Evolutionary conservation across 495 filamentous ascomycete species (phyloP).

Genomic region (Penicillium goetzii): DNA sequence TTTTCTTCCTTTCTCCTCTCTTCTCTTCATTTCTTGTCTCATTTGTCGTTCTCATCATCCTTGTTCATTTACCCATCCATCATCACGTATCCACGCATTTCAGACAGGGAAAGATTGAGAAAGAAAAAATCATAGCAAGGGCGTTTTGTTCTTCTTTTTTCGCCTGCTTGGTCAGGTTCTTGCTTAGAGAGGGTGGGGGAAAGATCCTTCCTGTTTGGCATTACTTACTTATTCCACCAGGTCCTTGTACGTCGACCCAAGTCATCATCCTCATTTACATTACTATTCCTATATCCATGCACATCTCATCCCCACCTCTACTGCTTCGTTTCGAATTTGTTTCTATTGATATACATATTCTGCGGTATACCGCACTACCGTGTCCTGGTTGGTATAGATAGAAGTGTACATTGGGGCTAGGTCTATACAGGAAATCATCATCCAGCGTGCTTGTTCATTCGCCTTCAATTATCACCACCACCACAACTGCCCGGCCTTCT

Average conservation of each 20-base stretch:
- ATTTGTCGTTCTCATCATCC: slow-evolving; percentile 2
- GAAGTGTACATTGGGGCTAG: neutral
- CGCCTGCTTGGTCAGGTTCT: neutral
- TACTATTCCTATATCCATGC: neutral
- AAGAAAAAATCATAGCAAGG: slow-evolving; percentile 33
- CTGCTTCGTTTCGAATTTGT: neutral
- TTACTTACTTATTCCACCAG: neutral
- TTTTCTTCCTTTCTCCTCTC: slow-evolving; percentile 3
- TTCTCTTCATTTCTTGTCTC: slow-evolving; percentile 8
- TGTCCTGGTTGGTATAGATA: neutral
- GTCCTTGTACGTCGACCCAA: neutral
- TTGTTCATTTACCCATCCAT: neutral
- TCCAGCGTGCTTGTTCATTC: neutral
- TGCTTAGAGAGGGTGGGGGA: neutral
- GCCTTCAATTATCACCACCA: neutral
- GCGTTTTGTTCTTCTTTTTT: slow-evolving; percentile 23
- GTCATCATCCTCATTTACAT: neutral
- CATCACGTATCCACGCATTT: slow-evolving; percentile 15
- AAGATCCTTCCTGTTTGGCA: slow-evolving; percentile 5
- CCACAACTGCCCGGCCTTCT: too few species aligned
- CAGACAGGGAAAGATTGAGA: slow-evolving; percentile 17
- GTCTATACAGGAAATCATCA: neutral
- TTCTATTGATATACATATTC: neutral
- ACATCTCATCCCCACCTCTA: neutral
- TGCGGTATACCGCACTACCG: neutral